Evolutionary conservation across 2,329 filamentous ascomycete genomes (phyloP).

Genomic region (Penicillium sp.): DNA sequence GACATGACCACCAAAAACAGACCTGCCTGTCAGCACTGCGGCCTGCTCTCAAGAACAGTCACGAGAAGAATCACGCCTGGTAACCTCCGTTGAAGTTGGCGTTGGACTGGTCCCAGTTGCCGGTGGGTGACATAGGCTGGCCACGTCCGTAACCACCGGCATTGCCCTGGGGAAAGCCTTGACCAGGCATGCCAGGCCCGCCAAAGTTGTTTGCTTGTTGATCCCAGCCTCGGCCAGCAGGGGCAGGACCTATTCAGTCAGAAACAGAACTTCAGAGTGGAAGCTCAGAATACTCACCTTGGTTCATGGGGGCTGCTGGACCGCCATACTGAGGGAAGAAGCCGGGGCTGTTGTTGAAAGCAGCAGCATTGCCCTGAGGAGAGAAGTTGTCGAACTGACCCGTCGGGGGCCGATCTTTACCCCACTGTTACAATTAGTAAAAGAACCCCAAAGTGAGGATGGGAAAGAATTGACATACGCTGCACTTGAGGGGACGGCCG

Average conservation of each 20-base stretch:
- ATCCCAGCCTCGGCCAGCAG: slow-evolving; percentile 53
- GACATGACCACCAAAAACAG: slow-evolving; percentile 3
- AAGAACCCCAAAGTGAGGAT: slow-evolving; percentile 21
- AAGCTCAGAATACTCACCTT: slow-evolving; percentile 40
- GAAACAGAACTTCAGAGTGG: not conserved
- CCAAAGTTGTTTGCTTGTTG: slow-evolving; percentile 52
- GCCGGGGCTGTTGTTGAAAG: slow-evolving; percentile 64
- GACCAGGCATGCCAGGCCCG: slow-evolving; percentile 41
- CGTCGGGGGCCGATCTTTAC: slow-evolving; percentile 93
- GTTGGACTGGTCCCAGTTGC: slow-evolving; percentile 50
- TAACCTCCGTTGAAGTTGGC: slow-evolving; percentile 57
- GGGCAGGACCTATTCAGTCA: slow-evolving; percentile 46
- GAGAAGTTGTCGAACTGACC: slow-evolving; percentile 77
- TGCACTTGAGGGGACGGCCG: slow-evolving; percentile 94
- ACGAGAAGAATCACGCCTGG: slow-evolving; percentile 47
- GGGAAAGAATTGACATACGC: slow-evolving; percentile 61
- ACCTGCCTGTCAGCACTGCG: slow-evolving; percentile 5
- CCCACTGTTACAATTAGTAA: slow-evolving; percentile 62
- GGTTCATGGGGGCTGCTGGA: slow-evolving; percentile 58
- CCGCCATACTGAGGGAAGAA: slow-evolving; percentile 95
- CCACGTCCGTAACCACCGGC: slow-evolving; percentile 82
- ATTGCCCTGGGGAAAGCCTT: slow-evolving; percentile 61
- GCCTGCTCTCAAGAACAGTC: slow-evolving; percentile 7
- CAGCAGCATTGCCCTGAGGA: slow-evolving; percentile 65
- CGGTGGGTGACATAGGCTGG: slow-evolving; percentile 49